Evolutionary conservation across 495 filamentous ascomycete genomes (phyloP).

Genomic region (Neurospora sp.): DNA sequence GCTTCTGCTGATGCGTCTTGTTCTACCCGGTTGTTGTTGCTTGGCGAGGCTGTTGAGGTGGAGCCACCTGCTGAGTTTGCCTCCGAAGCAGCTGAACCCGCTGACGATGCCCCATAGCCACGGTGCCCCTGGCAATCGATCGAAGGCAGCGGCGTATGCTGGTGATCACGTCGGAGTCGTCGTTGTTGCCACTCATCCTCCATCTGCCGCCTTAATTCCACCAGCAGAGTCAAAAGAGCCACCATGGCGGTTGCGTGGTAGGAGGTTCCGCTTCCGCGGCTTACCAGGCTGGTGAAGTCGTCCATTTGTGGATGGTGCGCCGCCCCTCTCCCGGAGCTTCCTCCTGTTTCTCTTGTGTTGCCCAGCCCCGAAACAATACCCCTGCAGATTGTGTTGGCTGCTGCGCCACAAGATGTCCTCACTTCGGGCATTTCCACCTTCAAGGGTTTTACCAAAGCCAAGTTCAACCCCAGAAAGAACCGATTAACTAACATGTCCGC

Average conservation of each 20-base stretch:
- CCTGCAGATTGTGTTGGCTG: not conserved
- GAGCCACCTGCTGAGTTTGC: not conserved
- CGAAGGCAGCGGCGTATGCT: not conserved
- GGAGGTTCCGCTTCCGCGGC: conserved; percentile 39
- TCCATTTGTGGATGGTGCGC: conserved; percentile 11
- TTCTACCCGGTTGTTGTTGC: not conserved
- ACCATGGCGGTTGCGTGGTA: conserved; percentile 30
- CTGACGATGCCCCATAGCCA: not conserved
- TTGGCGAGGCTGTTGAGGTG: not conserved
- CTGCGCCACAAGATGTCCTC: not conserved
- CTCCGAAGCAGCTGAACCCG: not conserved
- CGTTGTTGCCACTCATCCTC: conserved; percentile 35
- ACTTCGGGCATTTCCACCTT: not conserved
- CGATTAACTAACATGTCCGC: conserved; percentile 36
- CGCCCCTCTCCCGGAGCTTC: not conserved
- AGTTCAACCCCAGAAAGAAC: conserved; percentile 45
- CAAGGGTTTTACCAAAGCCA: not conserved
- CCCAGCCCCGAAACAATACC: not conserved
- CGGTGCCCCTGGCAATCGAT: not conserved
- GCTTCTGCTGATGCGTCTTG: not conserved
- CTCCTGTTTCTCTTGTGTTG: not conserved
- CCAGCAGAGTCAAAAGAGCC: conserved; percentile 34
- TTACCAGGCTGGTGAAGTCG: conserved; percentile 32
- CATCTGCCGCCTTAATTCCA: conserved; percentile 40
- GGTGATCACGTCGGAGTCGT: not conserved